A percentile compares a stretch with the other conserved stretches of the same genome.
These are phyloP conservation scores for Malus sieversii DNA, from an alignment of 306 rosid genomes.

Conservation along the genomic window DNA sequence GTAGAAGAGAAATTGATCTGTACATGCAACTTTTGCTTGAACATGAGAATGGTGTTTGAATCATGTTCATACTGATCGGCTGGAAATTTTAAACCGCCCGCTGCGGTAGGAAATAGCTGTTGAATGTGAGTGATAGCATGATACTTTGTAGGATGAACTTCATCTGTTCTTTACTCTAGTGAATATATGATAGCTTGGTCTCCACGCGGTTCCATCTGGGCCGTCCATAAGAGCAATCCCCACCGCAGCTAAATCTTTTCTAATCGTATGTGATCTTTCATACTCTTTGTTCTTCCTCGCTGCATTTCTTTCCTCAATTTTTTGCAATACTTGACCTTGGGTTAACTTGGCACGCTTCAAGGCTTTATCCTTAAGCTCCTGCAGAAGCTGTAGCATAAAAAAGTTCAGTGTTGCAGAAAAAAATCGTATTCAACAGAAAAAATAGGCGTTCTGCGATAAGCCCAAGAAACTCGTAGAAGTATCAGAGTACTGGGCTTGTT, in stretches of 20 bases:
- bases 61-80: neutral
- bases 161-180: neutral
- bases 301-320: slow-evolving; percentile 60
- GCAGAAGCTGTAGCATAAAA: slow-evolving; percentile 50
- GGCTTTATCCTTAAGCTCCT: slow-evolving; percentile 66
- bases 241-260: slow-evolving; percentile 61
- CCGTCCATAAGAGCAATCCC: slow-evolving; percentile 91
- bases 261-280: slow-evolving; percentile 68
- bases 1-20: neutral
- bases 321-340: slow-evolving; percentile 53
- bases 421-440: neutral
- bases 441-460: neutral
- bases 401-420: neutral
- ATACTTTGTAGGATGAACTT: neutral
- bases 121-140: neutral
- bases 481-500: neutral
- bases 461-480: neutral
- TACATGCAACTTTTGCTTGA: neutral
- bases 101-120: neutral
- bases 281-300: slow-evolving; percentile 76
- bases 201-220: slow-evolving; percentile 85
- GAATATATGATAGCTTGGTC: slow-evolving; percentile 31
- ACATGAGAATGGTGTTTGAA: neutral
- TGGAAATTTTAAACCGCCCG: neutral
- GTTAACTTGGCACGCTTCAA: slow-evolving; percentile 78